These are phyloP conservation scores for Mycocentrospora acerina DNA, from an alignment of 2,329 filamentous ascomycete genomes.

Conservation along the genomic window DNA sequence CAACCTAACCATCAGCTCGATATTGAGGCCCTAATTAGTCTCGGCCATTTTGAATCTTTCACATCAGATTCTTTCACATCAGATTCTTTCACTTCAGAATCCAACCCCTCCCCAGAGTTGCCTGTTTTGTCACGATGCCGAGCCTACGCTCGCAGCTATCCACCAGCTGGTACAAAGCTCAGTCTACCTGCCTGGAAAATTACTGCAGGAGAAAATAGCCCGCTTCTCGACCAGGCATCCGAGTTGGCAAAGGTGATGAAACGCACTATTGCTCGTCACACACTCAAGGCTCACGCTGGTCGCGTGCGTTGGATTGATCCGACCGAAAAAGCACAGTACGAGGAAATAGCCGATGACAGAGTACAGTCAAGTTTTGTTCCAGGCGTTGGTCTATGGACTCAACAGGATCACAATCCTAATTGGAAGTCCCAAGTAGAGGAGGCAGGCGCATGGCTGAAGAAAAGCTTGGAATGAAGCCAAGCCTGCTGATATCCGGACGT, in stretches of 20 bases:
- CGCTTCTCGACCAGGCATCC: constrained; percentile 43
- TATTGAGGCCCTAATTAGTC: constrained; percentile 28
- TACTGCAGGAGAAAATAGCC: constrained; percentile 40
- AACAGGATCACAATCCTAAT: constrained; percentile 6
- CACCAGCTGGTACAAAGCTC: constrained; percentile 43
- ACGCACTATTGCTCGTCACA: constrained; percentile 42
- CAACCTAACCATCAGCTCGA: constrained; percentile 32
- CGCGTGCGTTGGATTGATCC: constrained; percentile 26
- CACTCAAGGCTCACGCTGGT: constrained; percentile 23
- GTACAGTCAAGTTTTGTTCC: constrained; percentile 15
- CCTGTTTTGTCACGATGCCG: constrained; percentile 32
- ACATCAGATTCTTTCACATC: constrained; percentile 18
- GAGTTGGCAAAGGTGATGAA: constrained; percentile 46
- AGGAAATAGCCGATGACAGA: constrained; percentile 24
- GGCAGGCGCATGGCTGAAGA: constrained; percentile 32
- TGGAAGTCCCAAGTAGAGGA: constrained; percentile 16
- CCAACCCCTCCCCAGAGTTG: constrained; percentile 9
- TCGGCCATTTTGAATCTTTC: constrained; percentile 32
- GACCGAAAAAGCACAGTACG: constrained; percentile 30
- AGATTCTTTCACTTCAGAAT: constrained; percentile 17
- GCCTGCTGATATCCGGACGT: no score
- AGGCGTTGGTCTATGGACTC: constrained; percentile 31
- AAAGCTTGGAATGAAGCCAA: constrained; percentile 10
- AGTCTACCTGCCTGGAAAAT: constrained; percentile 46
- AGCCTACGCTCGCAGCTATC: constrained; percentile 45